Conservation (phyloP, 2,329 filamentous ascomycete genomes). For the Cladorrhinum sp. region DNA sequence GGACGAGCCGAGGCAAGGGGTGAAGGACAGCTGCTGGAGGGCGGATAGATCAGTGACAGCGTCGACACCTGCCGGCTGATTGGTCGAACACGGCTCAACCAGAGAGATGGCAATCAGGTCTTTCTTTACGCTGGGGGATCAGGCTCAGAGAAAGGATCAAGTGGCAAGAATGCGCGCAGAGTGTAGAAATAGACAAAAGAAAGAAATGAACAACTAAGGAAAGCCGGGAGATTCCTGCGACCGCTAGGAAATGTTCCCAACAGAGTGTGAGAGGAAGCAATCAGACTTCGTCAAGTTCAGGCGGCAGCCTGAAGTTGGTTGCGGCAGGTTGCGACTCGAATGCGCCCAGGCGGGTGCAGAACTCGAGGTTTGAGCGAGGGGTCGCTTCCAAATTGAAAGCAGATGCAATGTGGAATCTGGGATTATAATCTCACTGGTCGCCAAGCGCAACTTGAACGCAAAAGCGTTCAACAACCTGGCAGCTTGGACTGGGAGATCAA, state of each 20-base stretch:
- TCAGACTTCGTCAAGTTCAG: neutral
- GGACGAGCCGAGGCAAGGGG: neutral
- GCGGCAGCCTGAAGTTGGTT: neutral
- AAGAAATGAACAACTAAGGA: slow-evolving; percentile 3
- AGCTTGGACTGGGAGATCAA: neutral
- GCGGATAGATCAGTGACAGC: neutral
- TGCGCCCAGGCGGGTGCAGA: neutral
- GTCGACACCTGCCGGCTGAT: neutral
- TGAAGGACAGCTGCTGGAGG: neutral
- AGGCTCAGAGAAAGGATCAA: neutral
- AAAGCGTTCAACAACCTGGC: neutral
- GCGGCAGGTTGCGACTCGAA: neutral
- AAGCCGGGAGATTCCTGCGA: neutral
- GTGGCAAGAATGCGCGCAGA: slow-evolving; percentile 6
- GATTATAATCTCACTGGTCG: neutral
- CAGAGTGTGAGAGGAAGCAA: neutral
- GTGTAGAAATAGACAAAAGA: neutral
- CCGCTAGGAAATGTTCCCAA: neutral
- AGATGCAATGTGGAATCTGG: neutral
- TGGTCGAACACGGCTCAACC: neutral
- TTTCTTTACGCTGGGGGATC: slow-evolving; percentile 4
- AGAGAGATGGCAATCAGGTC: slow-evolving; percentile 1
- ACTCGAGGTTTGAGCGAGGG: neutral
- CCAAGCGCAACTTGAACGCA: neutral
- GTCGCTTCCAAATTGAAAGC: neutral